Evolutionary conservation across 1,284 basidiomycete species (phyloP), one percentile per base, ranked within the genome.

Genomic region (Amylostereum areolatum): DNA sequence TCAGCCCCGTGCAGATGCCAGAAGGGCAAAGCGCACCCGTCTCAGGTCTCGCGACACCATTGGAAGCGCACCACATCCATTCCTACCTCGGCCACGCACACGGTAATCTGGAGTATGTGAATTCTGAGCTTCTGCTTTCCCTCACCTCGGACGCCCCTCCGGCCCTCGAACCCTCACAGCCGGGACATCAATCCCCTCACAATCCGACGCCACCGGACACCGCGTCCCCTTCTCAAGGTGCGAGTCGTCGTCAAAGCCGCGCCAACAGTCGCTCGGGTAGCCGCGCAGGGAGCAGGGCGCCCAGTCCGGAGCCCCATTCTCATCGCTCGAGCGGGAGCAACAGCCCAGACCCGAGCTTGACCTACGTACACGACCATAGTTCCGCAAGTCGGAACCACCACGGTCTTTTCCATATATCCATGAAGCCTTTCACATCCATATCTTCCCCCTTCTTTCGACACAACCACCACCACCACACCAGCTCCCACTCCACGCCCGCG

Each of bases 61-160:
- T 67, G 27, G 61, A 71, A 45, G 59, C 68, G 4, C 33, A 45
- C 36, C 43, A 36, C n/a, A 37, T 56, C 9, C 47, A 47, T 6
- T 41, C 50, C 61, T 71, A 57, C 51, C 61, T 57, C 24, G 55
- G 57, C 31, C 24, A 54, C 27, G 52, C 51, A 28, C 35, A 59
- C 52, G 39, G 60, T 41, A 47, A 56, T 46, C 74, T 92, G 46
- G 83, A 89, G 50, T 89, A 85, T 80, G 80, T 89, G 47, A 89
- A 92, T 63, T 85, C 85, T 4, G 89, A 93, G 65, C 73, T 94
- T 9, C 70, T 92, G 41, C 71, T 85, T 24, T 88, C 84, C 3
- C 70, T 88, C 27, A 75, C 80, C 4, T 57, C 56, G 39, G 58
- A 64, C 28, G 58, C 59, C 5, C 62, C 65, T 28, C 37, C 52